Conservation (phyloP, 2,329 filamentous ascomycete species). For the Orbilia blumenaviensis region DNA sequence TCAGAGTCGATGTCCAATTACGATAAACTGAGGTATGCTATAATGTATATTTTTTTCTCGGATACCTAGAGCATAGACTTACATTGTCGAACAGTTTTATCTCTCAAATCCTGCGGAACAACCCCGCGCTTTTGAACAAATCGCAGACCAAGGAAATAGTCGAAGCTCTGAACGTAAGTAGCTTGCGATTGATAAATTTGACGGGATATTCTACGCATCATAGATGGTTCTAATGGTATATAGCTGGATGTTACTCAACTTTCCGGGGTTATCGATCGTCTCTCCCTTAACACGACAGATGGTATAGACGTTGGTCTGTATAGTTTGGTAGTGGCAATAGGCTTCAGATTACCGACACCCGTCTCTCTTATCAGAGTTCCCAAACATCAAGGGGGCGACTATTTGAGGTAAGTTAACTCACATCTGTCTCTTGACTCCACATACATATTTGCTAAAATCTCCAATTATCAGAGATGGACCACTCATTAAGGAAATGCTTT, state of each 20-base stretch:
- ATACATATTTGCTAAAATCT: neutral
- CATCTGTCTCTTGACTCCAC: neutral
- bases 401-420: neutral
- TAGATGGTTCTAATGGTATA: neutral
- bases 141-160: neutral
- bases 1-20: neutral
- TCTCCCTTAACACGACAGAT: neutral
- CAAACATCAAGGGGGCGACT: neutral
- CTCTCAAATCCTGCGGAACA: slow-evolving; percentile 21
- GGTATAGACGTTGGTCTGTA: slow-evolving; percentile 10
- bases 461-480: neutral
- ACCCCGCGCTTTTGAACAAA: slow-evolving; percentile 22
- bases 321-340: slow-evolving; percentile 24
- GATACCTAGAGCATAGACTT: neutral
- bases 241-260: slow-evolving; percentile 13
- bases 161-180: neutral
- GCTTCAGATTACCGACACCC: neutral
- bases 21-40: slow-evolving; percentile 7
- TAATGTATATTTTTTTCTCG: neutral
- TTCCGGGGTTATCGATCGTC: neutral
- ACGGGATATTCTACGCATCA: neutral
- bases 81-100: slow-evolving; percentile 4
- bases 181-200: neutral
- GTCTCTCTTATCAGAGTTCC: neutral
- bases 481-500: neutral